These are phyloP conservation scores for Aquanectria penicillioides DNA, from an alignment of 2,329 filamentous ascomycete species.

Conservation along the genomic window DNA sequence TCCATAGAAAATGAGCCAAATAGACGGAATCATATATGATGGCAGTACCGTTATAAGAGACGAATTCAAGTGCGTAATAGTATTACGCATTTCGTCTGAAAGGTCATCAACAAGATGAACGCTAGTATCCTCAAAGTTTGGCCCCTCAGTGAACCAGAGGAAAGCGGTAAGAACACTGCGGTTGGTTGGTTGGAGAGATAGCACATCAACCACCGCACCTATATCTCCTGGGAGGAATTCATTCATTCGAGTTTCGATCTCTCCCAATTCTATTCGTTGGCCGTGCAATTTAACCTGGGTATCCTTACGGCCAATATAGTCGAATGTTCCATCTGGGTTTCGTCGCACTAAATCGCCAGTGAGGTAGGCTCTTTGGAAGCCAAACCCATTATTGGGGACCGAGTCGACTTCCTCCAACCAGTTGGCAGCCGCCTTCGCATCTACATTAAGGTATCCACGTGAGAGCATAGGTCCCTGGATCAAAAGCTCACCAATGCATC, in stretches of 20 bases:
- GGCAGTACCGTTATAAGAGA: constrained; percentile 22
- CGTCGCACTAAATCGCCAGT: constrained; percentile 41
- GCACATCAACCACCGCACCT: constrained; percentile 29
- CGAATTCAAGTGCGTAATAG: neutral
- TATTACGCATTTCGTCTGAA: neutral
- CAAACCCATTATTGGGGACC: constrained; percentile 24
- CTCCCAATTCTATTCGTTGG: constrained; percentile 42
- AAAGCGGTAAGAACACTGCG: constrained; percentile 15
- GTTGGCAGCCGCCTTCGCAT: constrained; percentile 25
- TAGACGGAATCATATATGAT: constrained; percentile 27
- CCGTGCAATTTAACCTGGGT: constrained; percentile 44
- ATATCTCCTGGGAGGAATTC: constrained; percentile 24
- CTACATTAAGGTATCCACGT: constrained; percentile 30
- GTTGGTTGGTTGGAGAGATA: neutral
- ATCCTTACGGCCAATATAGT: constrained; percentile 43
- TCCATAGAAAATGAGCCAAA: constrained; percentile 14
- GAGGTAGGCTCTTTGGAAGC: neutral
- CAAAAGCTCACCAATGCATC: constrained; percentile 39
- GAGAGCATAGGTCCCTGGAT: constrained; percentile 39
- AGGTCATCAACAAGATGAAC: neutral
- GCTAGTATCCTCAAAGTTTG: neutral
- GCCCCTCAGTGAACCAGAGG: constrained; percentile 2
- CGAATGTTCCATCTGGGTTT: constrained; percentile 35
- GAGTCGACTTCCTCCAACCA: constrained; percentile 9
- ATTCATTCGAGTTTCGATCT: constrained; percentile 39